A percentile compares a stretch with the other conserved stretches of the same genome.
Evolutionary conservation across 805 yeast species (phyloP).

Genomic region (Saccharomycopsis vini): DNA sequence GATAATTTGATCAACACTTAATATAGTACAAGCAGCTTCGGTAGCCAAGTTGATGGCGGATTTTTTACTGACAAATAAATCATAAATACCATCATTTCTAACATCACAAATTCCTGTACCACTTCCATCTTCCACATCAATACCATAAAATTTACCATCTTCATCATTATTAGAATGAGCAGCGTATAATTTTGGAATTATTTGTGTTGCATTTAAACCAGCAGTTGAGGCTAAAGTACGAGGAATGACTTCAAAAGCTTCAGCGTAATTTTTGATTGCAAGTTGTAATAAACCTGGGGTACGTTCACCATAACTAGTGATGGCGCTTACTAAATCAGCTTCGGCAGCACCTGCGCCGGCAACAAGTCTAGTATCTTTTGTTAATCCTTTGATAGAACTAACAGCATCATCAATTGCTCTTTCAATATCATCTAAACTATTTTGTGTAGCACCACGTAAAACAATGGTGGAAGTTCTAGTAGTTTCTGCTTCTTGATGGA

Average conservation of each 20-base stretch:
- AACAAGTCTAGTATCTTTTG: slow-evolving; percentile 66
- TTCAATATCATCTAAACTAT: slow-evolving; percentile 87
- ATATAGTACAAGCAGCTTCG: slow-evolving; percentile 85
- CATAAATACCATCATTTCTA: slow-evolving; percentile 60
- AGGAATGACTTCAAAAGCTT: slow-evolving; percentile 91
- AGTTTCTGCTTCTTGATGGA: slow-evolving; percentile 60
- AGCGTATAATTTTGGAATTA: slow-evolving; percentile 81
- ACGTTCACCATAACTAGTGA: slow-evolving; percentile 80
- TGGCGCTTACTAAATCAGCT: slow-evolving; percentile 71
- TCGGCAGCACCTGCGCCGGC: slow-evolving; percentile 98
- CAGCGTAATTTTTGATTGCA: slow-evolving; percentile 89
- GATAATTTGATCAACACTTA: slow-evolving; percentile 92
- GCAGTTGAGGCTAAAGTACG: slow-evolving; percentile 89
- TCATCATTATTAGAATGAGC: slow-evolving; percentile 51
- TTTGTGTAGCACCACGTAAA: slow-evolving; percentile 93
- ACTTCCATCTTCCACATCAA: slow-evolving; percentile 59
- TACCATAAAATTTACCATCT: slow-evolving; percentile 38
- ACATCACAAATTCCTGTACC: slow-evolving; percentile 63
- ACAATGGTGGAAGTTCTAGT: slow-evolving; percentile 90
- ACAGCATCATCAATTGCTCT: slow-evolving; percentile 98
- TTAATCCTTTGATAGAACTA: slow-evolving; percentile 78
- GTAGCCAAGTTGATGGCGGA: slow-evolving; percentile 91
- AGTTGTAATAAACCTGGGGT: slow-evolving; percentile 90
- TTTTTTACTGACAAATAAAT: slow-evolving; percentile 68
- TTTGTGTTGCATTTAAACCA: slow-evolving; percentile 84